A percentile compares a stretch with the other conserved stretches of the same genome.
Conservation (phyloP, 2,329 filamentous ascomycete species). For the Botryotinia narcissicola region DNA sequence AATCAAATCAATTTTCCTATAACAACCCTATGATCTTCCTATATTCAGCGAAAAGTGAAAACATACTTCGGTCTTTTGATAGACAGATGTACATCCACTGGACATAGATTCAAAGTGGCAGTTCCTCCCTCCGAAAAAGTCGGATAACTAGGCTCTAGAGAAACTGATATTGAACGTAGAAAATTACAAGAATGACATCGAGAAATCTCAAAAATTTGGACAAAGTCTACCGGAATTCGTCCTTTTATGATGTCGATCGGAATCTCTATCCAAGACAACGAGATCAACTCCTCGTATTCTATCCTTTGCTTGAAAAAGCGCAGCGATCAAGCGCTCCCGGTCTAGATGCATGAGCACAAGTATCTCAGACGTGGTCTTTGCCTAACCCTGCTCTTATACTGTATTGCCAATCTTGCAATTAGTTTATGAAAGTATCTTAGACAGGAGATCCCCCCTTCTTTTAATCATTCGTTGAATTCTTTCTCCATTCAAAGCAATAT, state of each 20-base stretch:
- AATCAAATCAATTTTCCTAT: not conserved
- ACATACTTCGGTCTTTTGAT: not conserved
- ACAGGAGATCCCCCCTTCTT: not conserved
- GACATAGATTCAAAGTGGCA: not conserved
- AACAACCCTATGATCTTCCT: rapidly evolving
- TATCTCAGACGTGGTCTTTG: no score
- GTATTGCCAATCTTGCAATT: no score
- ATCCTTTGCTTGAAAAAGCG: not conserved
- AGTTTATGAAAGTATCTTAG: no score
- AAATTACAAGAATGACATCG: not conserved
- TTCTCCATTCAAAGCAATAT: no score
- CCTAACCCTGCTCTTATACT: no score
- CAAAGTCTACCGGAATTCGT: no score
- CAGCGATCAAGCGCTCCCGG: not conserved
- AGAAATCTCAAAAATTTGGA: not conserved
- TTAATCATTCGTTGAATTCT: not conserved
- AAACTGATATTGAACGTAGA: not conserved
- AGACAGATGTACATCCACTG: not conserved
- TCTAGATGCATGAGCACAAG: not conserved
- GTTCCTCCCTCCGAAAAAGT: not conserved
- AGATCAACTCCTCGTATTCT: not conserved
- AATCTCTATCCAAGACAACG: not conserved
- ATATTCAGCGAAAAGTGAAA: not conserved
- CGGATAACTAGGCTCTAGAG: not conserved
- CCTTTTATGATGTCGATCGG: not conserved